phyloP scores from a whole-genome alignment of 371 early-diverging fungal species.

The Dichotomocladium elegans region DNA sequence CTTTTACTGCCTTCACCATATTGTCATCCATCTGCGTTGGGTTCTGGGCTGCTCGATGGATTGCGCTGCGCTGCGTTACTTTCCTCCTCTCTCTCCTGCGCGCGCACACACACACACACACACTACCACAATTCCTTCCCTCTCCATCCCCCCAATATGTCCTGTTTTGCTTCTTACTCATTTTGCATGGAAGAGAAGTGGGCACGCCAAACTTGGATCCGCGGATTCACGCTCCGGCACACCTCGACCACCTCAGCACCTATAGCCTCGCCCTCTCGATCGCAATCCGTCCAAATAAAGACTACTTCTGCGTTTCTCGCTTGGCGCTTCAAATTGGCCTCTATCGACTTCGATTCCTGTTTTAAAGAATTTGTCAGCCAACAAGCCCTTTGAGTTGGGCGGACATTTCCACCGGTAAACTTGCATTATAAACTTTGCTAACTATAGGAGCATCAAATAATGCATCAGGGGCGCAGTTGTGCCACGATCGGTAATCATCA shows the following conservation, averaged over 20 bases:
- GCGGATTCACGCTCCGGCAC: constrained; percentile 60
- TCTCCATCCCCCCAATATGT: too few relatives aligned
- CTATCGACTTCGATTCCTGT: constrained; percentile 4
- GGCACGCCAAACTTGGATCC: constrained; percentile 71
- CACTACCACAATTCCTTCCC: too few relatives aligned
- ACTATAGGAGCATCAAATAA: constrained; percentile 56
- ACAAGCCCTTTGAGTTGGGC: background rate
- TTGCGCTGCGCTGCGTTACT: constrained; percentile 8
- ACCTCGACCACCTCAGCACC: constrained; percentile 82
- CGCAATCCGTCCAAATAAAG: constrained; percentile 99
- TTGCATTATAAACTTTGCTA: background rate
- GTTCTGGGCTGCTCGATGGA: constrained; percentile 77
- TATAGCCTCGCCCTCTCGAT: constrained; percentile 99
- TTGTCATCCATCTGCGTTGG: constrained; percentile 68
- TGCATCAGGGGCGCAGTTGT: constrained; percentile 38
- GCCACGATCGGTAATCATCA: constrained; percentile 58
- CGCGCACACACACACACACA: background rate
- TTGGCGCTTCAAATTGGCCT: constrained; percentile 58
- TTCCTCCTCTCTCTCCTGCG: background rate
- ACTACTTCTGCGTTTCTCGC: constrained; percentile 63
- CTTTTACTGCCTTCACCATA: constrained; percentile 90
- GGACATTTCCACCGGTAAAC: background rate
- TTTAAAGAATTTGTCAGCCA: constrained; percentile 7
- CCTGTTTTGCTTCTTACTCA: constrained; percentile 33
- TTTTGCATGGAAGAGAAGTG: constrained; percentile 79